Evolutionary conservation across 441 rosid genomes (phyloP), one percentile per base, ranked within the genome.

Genomic region (Pelargonium exstipulatum): DNA sequence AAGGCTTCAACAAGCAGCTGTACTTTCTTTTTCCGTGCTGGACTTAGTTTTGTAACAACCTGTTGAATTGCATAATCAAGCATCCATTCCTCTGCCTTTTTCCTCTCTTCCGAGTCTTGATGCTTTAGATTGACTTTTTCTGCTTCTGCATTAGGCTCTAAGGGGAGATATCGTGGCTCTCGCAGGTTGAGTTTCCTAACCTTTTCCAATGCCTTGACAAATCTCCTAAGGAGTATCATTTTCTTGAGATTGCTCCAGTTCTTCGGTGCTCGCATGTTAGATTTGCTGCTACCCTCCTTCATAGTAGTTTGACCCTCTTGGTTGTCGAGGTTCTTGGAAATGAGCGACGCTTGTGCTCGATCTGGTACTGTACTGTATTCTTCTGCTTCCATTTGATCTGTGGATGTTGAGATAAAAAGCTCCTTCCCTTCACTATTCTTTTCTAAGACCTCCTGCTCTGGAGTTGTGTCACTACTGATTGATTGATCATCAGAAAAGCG

Each of bases 51-150:
- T 1, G 93, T 79, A 74, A 95, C 91, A 58, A 85, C 97, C 69
- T 71, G 83, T 81, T 80, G 97, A 71, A 95, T 90, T 48, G 96
- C 83, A 70, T 80, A 78, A 81, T 95, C 98, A 8, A 92, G 87
- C 97, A 92, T 92, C 95, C 96, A 95, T 75, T 90, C 97, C 20
- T 90, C 99, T 0, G 82, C 75, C 35, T 79, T 82, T 81, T 83
- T 90, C 76, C 82, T 84, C 71, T 83, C 89, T 57, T 74, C 84
- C 61, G 69, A 76, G 68, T 68, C 82, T 77, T 86, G 96, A 77
- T 76, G 95, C 85, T 89, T 86, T 17, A 92, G 78, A 63, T 68
- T 76, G 74, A 95, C 89, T 46, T 80, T 88, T 77, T 89, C 95
- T 10, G 90, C 79, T 72, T 82, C 93, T 32, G 72, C 62, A 16